Evolutionary conservation across 495 filamentous ascomycete species (phyloP).

Genomic region (Bacidia gigantensis): DNA sequence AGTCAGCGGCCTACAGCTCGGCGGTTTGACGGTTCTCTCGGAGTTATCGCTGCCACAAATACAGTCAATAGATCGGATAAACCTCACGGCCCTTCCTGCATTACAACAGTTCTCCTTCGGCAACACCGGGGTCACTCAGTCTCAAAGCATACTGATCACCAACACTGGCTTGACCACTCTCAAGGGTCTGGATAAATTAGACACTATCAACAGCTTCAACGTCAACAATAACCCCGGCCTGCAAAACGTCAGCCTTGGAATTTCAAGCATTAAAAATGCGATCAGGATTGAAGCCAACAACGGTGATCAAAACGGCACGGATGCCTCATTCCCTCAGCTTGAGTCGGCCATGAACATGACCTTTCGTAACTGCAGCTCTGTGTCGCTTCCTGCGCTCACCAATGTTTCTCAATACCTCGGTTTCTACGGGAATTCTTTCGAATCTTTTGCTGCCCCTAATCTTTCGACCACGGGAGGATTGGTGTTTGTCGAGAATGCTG

Average conservation of each 20-base stretch:
- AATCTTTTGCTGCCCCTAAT: constrained; percentile 56
- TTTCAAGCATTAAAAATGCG: constrained; percentile 37
- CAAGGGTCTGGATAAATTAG: constrained; percentile 64
- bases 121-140: constrained; percentile 44
- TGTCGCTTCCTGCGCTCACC: constrained; percentile 64
- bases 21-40: constrained; percentile 50
- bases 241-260: constrained; percentile 50
- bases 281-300: constrained; percentile 54
- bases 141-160: constrained; percentile 52
- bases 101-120: constrained; percentile 55
- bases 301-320: constrained; percentile 35
- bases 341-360: constrained; percentile 69
- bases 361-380: constrained; percentile 64
- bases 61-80: constrained; percentile 45
- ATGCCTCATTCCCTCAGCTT: constrained; percentile 60
- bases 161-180: constrained; percentile 70
- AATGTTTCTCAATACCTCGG: constrained; percentile 65
- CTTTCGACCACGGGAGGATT: constrained; percentile 65
- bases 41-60: constrained; percentile 50
- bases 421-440: constrained; percentile 70
- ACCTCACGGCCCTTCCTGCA: constrained; percentile 58
- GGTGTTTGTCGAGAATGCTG: constrained; percentile 63
- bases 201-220: constrained; percentile 45
- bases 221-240: constrained; percentile 73
- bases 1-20: constrained; percentile 55